phyloP scores from a whole-genome alignment of 495 filamentous ascomycete species.

The Penicillium ucsense region DNA sequence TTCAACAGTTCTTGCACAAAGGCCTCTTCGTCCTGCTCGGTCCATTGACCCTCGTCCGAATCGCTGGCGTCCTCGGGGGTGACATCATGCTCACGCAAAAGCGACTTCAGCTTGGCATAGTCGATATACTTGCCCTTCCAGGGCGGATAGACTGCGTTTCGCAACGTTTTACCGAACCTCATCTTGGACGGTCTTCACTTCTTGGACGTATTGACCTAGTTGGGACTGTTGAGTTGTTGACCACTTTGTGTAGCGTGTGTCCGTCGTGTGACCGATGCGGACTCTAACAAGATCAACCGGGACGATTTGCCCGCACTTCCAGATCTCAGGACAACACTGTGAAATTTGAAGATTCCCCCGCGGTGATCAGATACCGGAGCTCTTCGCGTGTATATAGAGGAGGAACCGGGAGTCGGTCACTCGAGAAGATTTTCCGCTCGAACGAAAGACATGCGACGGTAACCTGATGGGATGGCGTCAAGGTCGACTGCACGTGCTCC shows the following conservation, averaged over 20 bases:
- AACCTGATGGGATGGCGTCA: not conserved
- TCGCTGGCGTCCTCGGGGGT: conserved; percentile 42
- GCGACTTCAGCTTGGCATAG: conserved; percentile 80
- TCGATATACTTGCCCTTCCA: conserved; percentile 94
- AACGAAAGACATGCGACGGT: too few relatives aligned
- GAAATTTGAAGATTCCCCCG: too few relatives aligned
- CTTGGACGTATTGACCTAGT: not conserved
- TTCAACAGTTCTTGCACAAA: conserved; percentile 96
- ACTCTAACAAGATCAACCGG: not conserved
- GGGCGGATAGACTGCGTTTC: conserved; percentile 68
- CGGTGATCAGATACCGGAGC: too few relatives aligned
- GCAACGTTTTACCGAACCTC: conserved; percentile 86
- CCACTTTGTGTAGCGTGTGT: not conserved
- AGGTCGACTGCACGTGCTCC: conserved; percentile 1
- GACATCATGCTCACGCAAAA: conserved; percentile 62
- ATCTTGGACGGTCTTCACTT: conserved; percentile 39
- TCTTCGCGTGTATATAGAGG: too few relatives aligned
- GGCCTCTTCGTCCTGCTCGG: conserved; percentile 83
- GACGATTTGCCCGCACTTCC: not conserved
- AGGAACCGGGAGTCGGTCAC: too few relatives aligned
- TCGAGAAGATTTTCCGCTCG: too few relatives aligned
- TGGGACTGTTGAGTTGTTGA: conserved; percentile 1
- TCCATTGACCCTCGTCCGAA: conserved; percentile 57
- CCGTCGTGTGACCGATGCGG: not conserved
- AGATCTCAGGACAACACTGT: too few relatives aligned